Conservation (phyloP, 176 grass and related monocot species). For the Oryza meridionalis region DNA sequence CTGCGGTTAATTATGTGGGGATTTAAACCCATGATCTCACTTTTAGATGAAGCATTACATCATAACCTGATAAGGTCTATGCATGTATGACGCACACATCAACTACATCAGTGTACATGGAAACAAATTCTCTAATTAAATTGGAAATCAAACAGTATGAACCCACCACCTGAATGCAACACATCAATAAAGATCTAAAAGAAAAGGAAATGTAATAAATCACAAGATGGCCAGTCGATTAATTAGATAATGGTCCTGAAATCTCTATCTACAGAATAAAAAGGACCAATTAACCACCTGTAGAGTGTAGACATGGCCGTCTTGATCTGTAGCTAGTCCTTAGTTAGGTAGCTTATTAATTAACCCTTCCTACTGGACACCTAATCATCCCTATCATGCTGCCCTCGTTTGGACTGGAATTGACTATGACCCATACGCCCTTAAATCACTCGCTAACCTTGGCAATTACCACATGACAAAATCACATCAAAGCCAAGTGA, state of each 20-base stretch:
- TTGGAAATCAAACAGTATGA: neutral
- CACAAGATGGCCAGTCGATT: neutral
- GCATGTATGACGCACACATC: neutral
- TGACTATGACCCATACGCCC: neutral
- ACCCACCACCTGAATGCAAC: neutral
- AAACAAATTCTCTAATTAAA: neutral
- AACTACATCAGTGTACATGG: neutral
- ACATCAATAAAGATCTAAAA: neutral
- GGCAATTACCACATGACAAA: no score
- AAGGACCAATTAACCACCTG: neutral
- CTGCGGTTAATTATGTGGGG: neutral
- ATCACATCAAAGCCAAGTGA: neutral
- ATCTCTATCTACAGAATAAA: neutral
- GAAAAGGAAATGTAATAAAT: neutral
- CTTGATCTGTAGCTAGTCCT: neutral
- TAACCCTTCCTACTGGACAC: neutral
- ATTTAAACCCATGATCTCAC: neutral
- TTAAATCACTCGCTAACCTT: neutral
- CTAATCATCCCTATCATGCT: neutral
- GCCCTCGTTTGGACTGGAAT: neutral
- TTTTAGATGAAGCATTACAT: neutral
- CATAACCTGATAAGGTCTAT: neutral
- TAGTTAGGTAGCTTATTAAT: neutral
- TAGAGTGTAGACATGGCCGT: neutral
- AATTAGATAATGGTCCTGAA: neutral